A percentile compares a stretch with the other conserved stretches of the same genome.
These are phyloP conservation scores for Scedosporium minutisporum DNA, from an alignment of 2,329 filamentous ascomycete species.

Conservation along the genomic window DNA sequence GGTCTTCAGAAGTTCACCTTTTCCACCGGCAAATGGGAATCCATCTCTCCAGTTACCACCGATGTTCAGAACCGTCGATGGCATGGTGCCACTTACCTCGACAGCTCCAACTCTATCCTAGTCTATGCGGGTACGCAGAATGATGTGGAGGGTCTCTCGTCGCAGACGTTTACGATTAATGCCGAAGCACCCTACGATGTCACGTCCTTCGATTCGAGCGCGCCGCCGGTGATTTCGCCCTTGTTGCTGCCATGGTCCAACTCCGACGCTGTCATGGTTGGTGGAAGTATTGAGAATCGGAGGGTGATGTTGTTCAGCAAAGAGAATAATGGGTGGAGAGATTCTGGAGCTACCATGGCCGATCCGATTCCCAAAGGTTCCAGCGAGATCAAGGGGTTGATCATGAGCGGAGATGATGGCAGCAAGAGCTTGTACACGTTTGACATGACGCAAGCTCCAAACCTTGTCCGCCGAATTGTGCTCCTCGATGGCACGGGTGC, in stretches of 20 bases:
- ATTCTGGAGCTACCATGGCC: constrained; percentile 55
- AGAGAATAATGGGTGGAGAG: constrained; percentile 49
- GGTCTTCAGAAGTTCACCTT: constrained; percentile 65
- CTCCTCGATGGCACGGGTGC: constrained; percentile 53
- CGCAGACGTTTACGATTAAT: constrained; percentile 66
- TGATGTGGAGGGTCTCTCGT: constrained; percentile 46
- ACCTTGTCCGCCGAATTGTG: constrained; percentile 60
- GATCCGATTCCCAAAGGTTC: constrained; percentile 49
- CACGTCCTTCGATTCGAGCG: constrained; percentile 45
- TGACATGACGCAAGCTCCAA: constrained; percentile 64
- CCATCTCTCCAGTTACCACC: constrained; percentile 29
- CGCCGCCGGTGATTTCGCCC: constrained; percentile 56
- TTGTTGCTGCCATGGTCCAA: constrained; percentile 67
- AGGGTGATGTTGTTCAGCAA: constrained; percentile 65
- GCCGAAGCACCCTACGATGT: constrained; percentile 57
- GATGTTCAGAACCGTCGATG: constrained; percentile 60
- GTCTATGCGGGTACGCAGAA: constrained; percentile 70
- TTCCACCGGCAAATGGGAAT: constrained; percentile 42
- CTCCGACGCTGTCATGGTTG: constrained; percentile 62
- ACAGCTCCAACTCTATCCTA: constrained; percentile 59
- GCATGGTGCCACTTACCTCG: constrained; percentile 69
- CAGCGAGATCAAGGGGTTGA: constrained; percentile 45
- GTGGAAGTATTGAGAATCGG: constrained; percentile 52
- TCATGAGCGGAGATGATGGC: constrained; percentile 64
- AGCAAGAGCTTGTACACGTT: constrained; percentile 74